phyloP scores from a whole-genome alignment of 805 yeast species.

The Debaryomyces prosopidis region DNA sequence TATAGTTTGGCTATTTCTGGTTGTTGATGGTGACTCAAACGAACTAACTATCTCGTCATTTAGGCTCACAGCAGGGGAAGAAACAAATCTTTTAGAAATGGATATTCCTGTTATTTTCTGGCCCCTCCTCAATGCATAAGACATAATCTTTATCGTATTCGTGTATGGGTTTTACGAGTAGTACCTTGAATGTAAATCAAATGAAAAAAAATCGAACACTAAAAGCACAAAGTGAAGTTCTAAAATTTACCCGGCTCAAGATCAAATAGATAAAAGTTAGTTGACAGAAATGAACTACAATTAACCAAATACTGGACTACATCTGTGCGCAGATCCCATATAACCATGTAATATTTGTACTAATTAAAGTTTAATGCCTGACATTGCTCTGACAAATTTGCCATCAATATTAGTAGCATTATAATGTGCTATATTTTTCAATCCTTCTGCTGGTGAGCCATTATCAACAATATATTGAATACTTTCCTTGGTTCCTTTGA shows the following conservation, averaged over 20 bases:
- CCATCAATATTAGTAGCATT: slow-evolving; percentile 40
- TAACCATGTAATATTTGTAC: background rate
- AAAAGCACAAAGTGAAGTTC: background rate
- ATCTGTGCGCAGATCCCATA: too few species aligned
- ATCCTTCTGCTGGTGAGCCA: slow-evolving; percentile 43
- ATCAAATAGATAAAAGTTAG: background rate
- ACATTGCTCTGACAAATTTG: slow-evolving; percentile 6
- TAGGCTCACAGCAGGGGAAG: slow-evolving; percentile 11
- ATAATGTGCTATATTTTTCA: slow-evolving; percentile 53
- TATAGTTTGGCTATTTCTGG: background rate
- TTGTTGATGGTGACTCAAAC: slow-evolving; percentile 1
- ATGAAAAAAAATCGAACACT: background rate
- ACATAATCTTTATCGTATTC: background rate
- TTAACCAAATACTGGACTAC: too few species aligned
- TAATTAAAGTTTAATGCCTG: slow-evolving; percentile 6
- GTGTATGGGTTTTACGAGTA: background rate
- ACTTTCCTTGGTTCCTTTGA: slow-evolving; percentile 61
- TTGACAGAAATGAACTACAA: too few species aligned
- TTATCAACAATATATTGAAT: slow-evolving; percentile 46
- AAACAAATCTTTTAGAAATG: slow-evolving; percentile 7
- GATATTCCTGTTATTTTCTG: background rate
- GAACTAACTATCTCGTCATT: slow-evolving; percentile 9
- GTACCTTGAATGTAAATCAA: background rate
- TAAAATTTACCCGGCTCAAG: background rate
- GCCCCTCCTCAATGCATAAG: slow-evolving; percentile 2